Evolutionary conservation across 805 yeast species (phyloP), one percentile per base, ranked within the genome.

Genomic region (Candida saitoana): DNA sequence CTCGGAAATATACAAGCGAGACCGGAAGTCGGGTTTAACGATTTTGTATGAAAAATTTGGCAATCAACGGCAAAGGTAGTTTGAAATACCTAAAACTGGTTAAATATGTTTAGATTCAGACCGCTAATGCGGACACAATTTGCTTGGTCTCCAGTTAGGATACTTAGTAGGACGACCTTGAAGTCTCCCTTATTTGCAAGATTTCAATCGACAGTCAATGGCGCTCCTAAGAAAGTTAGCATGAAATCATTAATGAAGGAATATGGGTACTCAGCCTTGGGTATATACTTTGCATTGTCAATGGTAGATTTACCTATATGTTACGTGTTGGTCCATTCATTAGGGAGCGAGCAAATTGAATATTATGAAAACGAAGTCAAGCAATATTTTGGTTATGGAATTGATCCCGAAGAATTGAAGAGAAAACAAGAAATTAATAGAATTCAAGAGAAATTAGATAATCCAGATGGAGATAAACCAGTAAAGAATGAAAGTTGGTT

Each of bases 201-300:
- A 30, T 45, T 53, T 20, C 60, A 58, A 41, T 48, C 59, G 15
- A 49, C 53, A 8, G 45, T 39, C 17, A 34, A 49, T 12, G 40
- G 20, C 2, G 37, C 46, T 27, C 48, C 42, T 15, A 65, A 69
- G 39, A 63, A 72, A 15, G 59, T 65, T 1, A 80, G 81, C 11
- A 60, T 78, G 27, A 87, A 79, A 59, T 82, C 77, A 8, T 69
- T 93, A 48, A 74, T 86, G 55, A 82, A 85, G 56, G 84, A 86
- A 56, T 93, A 93, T 60, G 99, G 99, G 0, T 88, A 84, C 68
- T 79, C 95, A 14, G 97, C 96, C 0, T 65, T 91, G 11, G 96
- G 88, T 11, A 87, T 91, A 0, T 93, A 93, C 56, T 52, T 88
- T 16, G 83, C 76, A 2, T 59, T 93, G n/a, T 74, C 87, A 2